These are phyloP conservation scores for Citrus unshiu DNA, from an alignment of 345 rosid genomes.

Conservation along the genomic window DNA sequence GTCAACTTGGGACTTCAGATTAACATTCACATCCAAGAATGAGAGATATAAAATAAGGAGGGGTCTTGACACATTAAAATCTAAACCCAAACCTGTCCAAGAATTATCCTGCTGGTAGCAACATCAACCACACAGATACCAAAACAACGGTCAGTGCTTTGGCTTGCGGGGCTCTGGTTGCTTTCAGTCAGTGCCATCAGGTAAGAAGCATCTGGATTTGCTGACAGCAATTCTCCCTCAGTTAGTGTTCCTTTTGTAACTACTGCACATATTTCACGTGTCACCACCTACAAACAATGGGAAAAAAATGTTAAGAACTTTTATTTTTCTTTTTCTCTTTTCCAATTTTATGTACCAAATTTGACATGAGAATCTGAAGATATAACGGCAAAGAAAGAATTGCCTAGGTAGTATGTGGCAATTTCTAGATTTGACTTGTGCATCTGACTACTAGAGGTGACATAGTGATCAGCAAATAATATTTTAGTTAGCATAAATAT, in stretches of 20 bases:
- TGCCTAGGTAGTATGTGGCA: neutral
- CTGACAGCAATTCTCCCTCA: conserved; percentile 80
- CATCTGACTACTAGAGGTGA: neutral
- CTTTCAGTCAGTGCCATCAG: conserved; percentile 82
- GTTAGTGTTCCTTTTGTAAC: conserved; percentile 91
- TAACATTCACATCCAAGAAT: conserved; percentile 6
- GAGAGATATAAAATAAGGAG: conserved; percentile 1
- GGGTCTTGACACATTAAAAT: conserved; percentile 8
- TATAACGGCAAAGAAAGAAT: neutral
- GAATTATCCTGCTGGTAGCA: conserved; percentile 75
- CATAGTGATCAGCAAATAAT: neutral
- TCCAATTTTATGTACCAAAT: neutral
- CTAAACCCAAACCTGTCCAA: conserved; percentile 68
- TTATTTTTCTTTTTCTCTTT: neutral
- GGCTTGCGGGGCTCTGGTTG: conserved; percentile 23
- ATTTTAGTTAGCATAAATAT: too few relatives aligned
- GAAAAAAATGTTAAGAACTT: conserved; percentile 17
- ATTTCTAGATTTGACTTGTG: neutral
- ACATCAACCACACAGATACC: conserved; percentile 91
- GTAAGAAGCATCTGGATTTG: conserved; percentile 91
- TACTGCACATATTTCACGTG: conserved; percentile 92
- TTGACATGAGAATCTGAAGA: neutral
- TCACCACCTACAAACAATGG: conserved; percentile 71
- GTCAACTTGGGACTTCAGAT: conserved; percentile 3
- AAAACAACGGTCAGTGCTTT: conserved; percentile 41